These are phyloP conservation scores for Aschersonia sp. DNA, from an alignment of 2,329 filamentous ascomycete genomes.

Conservation along the genomic window DNA sequence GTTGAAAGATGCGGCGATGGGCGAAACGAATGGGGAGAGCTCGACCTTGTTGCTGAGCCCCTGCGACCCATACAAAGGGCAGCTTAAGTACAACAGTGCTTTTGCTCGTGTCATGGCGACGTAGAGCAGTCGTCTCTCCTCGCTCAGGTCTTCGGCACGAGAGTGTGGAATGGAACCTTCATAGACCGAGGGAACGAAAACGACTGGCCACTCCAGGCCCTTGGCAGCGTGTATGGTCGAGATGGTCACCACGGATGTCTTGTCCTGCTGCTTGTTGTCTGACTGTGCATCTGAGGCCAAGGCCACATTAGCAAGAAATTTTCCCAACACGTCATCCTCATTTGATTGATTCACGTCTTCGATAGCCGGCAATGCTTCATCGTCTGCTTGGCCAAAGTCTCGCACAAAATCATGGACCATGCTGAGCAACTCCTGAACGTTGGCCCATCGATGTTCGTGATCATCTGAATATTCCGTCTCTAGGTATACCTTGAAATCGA, in stretches of 20 bases:
- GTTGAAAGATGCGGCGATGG: slow-evolving; percentile 27
- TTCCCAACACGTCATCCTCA: slow-evolving; percentile 50
- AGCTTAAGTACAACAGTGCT: slow-evolving; percentile 73
- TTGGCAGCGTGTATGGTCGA: slow-evolving; percentile 96
- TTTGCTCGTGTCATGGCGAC: slow-evolving; percentile 95
- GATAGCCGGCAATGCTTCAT: slow-evolving; percentile 49
- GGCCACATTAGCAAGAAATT: slow-evolving; percentile 80
- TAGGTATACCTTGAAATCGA: slow-evolving; percentile 63
- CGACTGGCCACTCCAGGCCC: slow-evolving; percentile 88
- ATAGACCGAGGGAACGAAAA: slow-evolving; percentile 85
- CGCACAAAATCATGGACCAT: slow-evolving; percentile 60
- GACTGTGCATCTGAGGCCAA: slow-evolving; percentile 68
- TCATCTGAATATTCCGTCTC: slow-evolving; percentile 58
- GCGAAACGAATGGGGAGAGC: slow-evolving; percentile 59
- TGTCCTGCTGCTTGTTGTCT: slow-evolving; percentile 40
- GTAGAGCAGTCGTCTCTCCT: slow-evolving; percentile 80
- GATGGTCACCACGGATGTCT: slow-evolving; percentile 60
- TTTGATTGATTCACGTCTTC: slow-evolving; percentile 56
- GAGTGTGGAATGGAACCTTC: slow-evolving; percentile 84
- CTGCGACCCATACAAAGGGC: slow-evolving; percentile 53
- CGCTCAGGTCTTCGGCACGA: slow-evolving; percentile 69
- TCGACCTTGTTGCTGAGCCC: slow-evolving; percentile 42
- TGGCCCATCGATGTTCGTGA: slow-evolving; percentile 69
- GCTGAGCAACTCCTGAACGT: slow-evolving; percentile 74
- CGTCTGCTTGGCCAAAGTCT: slow-evolving; percentile 26